Evolutionary conservation across 2,329 filamentous ascomycete species (phyloP), one percentile per base, ranked within the genome.

Genomic region (Fusarium robinianum): DNA sequence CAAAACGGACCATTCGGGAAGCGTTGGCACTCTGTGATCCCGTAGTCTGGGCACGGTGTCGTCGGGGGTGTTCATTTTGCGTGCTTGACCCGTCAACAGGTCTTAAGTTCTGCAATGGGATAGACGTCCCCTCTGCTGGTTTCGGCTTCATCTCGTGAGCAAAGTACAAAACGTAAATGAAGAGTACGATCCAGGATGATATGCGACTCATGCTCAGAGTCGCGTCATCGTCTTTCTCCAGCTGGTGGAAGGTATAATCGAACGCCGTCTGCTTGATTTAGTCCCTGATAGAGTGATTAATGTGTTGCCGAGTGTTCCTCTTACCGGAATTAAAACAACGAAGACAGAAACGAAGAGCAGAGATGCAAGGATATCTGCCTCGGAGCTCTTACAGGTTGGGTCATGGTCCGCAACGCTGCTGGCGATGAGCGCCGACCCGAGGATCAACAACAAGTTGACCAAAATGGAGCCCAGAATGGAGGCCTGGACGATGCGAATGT

Each of bases 191-290:
- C 27, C 92, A 77, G 60, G 87, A 88, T 2, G 87, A 90, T 40
- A 87, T 86, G 36, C 88, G 82, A 64, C 87, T 90, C 61, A 92
- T 84, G 60, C 85, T 79, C 29, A 92, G 67, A 0, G 87, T 87
- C 29, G 80, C 75, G 3, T 62, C 66, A 44, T 85, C 78, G 5
- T 84, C 83, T n/a, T 73, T 70, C 1, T 66, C 63, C 7, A 69
- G 69, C 50, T 78, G 71, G n/a, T 70, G 77, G 67, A 88, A 92
- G 1, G 67, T 66, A 24, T 64, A 66, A 18, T 66, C 57, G 18
- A 75, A 75, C 3, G 72, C 71, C 0, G 73, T 74, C 65, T 72
- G 7, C 1, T 0, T 5, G 6, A 10, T 37, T 58, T 5, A 52
- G 31, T 11, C 0, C 0, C 7, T 1, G 15, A 10, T 9, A 4